A percentile compares a stretch with the other conserved stretches of the same genome.
Evolutionary conservation across 345 rosid genomes (phyloP).

Genomic region (Corchorus capsularis): DNA sequence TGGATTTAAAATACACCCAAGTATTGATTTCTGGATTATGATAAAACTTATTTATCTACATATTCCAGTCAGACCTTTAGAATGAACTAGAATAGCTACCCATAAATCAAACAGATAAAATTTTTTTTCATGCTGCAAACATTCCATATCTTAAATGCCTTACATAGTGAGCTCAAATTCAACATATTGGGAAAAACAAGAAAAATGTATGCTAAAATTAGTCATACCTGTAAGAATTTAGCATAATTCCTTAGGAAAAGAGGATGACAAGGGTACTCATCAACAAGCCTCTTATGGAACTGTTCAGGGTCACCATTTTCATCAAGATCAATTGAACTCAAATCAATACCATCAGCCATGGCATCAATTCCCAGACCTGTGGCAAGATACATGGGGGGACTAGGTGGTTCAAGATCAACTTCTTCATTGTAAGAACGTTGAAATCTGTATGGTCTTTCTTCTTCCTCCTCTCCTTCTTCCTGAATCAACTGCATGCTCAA

Average conservation of each 20-base stretch:
- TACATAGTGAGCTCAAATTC: background rate
- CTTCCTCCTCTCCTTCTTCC: slow-evolving; percentile 44
- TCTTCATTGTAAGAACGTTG: slow-evolving; percentile 21
- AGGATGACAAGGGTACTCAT: slow-evolving; percentile 75
- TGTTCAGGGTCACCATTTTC: slow-evolving; percentile 47
- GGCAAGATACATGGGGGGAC: slow-evolving; percentile 74
- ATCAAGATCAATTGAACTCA: slow-evolving; percentile 40
- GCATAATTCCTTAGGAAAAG: slow-evolving; percentile 71
- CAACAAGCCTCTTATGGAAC: slow-evolving; percentile 57
- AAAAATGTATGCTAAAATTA: background rate
- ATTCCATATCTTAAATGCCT: background rate
- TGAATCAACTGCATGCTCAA: slow-evolving; percentile 36
- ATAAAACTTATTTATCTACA: background rate
- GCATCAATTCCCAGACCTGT: slow-evolving; percentile 60
- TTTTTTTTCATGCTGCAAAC: background rate
- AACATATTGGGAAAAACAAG: slow-evolving; percentile 2
- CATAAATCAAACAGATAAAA: background rate
- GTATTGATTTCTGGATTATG: background rate
- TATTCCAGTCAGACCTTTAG: background rate
- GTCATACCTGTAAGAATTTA: slow-evolving; percentile 64
- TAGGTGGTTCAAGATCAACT: slow-evolving; percentile 45
- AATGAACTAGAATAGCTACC: background rate
- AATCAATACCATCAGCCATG: slow-evolving; percentile 32
- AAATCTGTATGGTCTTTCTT: slow-evolving; percentile 19
- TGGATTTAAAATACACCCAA: background rate